Conservation (phyloP, 208 protist species). For the Tritrichomonas foetus region DNA sequence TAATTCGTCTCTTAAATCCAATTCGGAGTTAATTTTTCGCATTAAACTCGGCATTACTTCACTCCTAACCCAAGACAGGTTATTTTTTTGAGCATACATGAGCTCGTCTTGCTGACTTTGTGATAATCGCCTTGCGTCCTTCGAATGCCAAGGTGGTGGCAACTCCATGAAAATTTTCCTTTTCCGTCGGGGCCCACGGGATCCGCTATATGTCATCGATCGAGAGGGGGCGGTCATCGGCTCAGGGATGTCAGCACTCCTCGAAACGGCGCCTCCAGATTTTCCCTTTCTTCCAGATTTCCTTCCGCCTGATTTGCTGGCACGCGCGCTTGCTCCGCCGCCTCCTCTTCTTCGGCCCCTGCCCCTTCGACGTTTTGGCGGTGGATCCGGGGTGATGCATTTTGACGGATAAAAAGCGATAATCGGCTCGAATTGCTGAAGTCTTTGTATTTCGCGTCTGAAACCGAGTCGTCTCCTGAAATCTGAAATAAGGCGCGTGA, state of each 20-base stretch:
- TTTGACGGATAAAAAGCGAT: neutral
- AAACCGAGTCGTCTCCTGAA: neutral
- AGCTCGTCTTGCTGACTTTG: neutral
- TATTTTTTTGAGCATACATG: neutral
- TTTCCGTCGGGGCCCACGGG: neutral
- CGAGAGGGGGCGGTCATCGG: neutral
- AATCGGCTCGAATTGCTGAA: neutral
- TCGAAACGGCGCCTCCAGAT: neutral
- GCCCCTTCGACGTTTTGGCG: neutral
- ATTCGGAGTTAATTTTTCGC: neutral
- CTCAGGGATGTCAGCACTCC: neutral
- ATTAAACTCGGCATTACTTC: neutral
- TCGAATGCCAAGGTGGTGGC: constrained; percentile 11
- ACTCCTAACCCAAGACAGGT: neutral
- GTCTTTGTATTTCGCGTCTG: neutral
- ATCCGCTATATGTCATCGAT: neutral
- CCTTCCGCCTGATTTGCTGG: too few species aligned
- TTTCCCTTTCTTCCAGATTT: neutral
- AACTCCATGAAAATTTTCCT: neutral
- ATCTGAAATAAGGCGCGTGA: neutral
- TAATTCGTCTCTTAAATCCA: neutral
- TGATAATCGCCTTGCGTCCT: neutral
- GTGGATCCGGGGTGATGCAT: neutral
- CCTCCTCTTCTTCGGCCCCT: neutral
- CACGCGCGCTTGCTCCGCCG: neutral